Evolutionary conservation across 2,329 filamentous ascomycete genomes (phyloP), one percentile per base, ranked within the genome.

Genomic region (Arthrobotrys conoides): DNA sequence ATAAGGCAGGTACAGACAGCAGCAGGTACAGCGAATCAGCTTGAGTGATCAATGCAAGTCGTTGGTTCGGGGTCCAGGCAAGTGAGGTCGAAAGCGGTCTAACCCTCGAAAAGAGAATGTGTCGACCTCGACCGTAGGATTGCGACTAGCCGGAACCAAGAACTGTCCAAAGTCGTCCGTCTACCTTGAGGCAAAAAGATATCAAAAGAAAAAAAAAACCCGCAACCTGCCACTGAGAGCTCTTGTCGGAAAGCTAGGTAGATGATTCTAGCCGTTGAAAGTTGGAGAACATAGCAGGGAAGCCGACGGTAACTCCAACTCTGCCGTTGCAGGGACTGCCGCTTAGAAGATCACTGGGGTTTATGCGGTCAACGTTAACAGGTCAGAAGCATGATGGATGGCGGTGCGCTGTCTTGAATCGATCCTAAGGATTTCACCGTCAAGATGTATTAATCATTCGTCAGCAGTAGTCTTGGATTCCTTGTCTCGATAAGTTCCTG

Each of bases 1-100:
- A 78, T 78, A 78, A 78, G 68, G 75, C 75, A 78, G 75, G 75
- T 78, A 78, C 75, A 78, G 68, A 77, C 73, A 78, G 75, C 75
- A 78, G 73, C 73, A 78, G 75, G 68, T 71, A 72, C 75, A 72
- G 75, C 75, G 75, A 78, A 78, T 78, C 68, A 78, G 68, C 44
- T 71, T 51, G 44, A 49, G 48, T 69, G 75, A 51, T 57, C 53
- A 67, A 69, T 78, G 75, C 75, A 72, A 71, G 70, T 59, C 53
- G 61, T 71, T 51, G 38, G 63, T 71, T 71, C 57, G 68, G 68
- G 73, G 68, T 72, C 68, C 68, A 76, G 72, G 71, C 66, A 72
- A 30, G 51, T 61, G 41, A 76, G 59, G 67, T 78, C 68, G 68
- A 65, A 72, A 78, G 63, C 68, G 68, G 75, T 59, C 68, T 78